These are phyloP conservation scores for Backusella parvicylindrica DNA, from an alignment of 192 early-diverging fungal species.

Conservation along the genomic window DNA sequence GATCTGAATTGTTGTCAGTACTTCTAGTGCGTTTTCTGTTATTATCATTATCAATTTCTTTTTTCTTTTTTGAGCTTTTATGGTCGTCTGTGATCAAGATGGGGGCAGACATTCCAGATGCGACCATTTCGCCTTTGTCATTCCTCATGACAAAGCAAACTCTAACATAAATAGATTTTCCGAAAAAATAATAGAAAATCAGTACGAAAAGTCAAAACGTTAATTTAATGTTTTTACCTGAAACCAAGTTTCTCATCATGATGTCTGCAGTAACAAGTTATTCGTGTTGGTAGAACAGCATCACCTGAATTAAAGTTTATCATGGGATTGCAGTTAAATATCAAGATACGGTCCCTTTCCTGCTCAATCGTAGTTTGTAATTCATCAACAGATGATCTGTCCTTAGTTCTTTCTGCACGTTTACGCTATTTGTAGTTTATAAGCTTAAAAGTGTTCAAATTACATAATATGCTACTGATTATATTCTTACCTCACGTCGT, in stretches of 20 bases:
- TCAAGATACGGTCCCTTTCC: slow-evolving; percentile 70
- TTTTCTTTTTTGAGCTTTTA: slow-evolving; percentile 71
- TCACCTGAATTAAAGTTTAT: slow-evolving; percentile 90
- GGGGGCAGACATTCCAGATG: slow-evolving; percentile 80
- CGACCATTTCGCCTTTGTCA: slow-evolving; percentile 58
- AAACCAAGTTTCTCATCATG: slow-evolving; percentile 94
- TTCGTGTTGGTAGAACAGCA: slow-evolving; percentile 83
- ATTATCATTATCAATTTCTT: not conserved
- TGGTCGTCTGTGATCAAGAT: slow-evolving; percentile 99
- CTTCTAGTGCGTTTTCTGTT: not conserved
- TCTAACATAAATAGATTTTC: slow-evolving; percentile 21
- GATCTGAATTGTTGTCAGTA: not conserved
- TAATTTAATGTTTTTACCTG: slow-evolving; percentile 38
- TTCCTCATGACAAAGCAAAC: slow-evolving; percentile 81
- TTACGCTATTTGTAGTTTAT: slow-evolving; percentile 46
- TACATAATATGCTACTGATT: not conserved
- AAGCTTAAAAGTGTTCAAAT: not conserved
- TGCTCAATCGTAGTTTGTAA: slow-evolving; percentile 18
- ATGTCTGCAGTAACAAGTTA: slow-evolving; percentile 97
- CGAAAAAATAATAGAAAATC: not conserved
- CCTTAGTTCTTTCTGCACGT: slow-evolving; percentile 63
- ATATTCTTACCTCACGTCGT: slow-evolving; percentile 63
- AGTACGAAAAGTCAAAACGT: too few relatives aligned
- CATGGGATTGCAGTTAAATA: slow-evolving; percentile 86
- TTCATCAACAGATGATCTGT: slow-evolving; percentile 37